Evolutionary conservation across 1,284 basidiomycete genomes (phyloP), one percentile per base, ranked within the genome.

Genomic region (Ceratobasidium sp.): DNA sequence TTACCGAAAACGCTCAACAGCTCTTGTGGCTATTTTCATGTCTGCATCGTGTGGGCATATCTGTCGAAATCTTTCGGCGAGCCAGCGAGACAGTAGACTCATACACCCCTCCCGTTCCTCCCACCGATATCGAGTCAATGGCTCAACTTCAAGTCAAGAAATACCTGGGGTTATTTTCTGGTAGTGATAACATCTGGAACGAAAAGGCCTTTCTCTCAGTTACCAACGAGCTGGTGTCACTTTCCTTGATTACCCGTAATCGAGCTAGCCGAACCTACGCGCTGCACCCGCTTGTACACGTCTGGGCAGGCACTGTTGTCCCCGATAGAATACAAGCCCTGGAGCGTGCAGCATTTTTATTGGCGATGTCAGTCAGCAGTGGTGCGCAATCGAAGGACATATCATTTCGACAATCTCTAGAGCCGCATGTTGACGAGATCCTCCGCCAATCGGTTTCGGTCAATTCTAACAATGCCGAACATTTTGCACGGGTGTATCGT

Each of bases 1-100:
- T 73, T 4, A 49, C 35, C 21, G 9, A 3, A 7, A 4, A 28
- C 13, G 64, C 72, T 2, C 30, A 59, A 23, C 43, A 73, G n/a
- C 35, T 67, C 21, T 52, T 73, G 16, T 50, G 23, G 16, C 54
- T 73, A 2, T n/a, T 73, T 16, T 43, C 64, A 1, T 61, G 30
- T 54, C n/a, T 46, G 30, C 72, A 73, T 35, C 64, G 61, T 23
- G 30, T 41, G 7, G 30, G 28, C 16, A 67, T 73, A 7, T 23
- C 18, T 7, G 18, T 41, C 18, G 50, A 55, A 2, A 58, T 70
- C 9, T 58, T 73, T 47, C 28, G 21, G 8, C 64, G 63, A 13
- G 72, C 72, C 2, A 43, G 64, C 8, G 13, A 2, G 5, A 55
- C 30, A 23, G 1, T 46, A 0, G 21, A 30, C 0, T n/a, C 7